phyloP scores from a whole-genome alignment of 2,329 filamentous ascomycete species.

The Hymenoscyphus infarciens region DNA sequence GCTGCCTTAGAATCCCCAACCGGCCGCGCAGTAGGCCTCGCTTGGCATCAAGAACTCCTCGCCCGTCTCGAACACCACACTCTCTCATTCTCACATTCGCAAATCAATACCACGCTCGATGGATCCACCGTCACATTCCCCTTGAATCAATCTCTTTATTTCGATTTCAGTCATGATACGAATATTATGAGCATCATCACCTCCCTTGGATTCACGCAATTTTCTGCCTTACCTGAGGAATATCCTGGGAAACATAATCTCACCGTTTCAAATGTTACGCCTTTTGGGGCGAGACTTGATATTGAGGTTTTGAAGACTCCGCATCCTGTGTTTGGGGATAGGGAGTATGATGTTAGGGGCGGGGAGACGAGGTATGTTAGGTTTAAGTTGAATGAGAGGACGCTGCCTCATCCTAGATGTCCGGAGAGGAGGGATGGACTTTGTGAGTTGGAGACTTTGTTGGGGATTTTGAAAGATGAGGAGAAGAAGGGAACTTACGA shows the following conservation, averaged over 20 bases:
- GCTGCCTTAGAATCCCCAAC: constrained; percentile 23
- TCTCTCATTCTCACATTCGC: constrained; percentile 53
- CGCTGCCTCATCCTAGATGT: constrained; percentile 64
- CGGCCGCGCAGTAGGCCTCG: constrained; percentile 66
- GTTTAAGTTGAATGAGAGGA: constrained; percentile 72
- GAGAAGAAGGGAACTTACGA: constrained; percentile 57
- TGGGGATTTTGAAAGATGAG: constrained; percentile 59
- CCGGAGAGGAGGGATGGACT: constrained; percentile 67
- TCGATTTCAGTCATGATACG: constrained; percentile 77
- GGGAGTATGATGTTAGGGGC: constrained; percentile 43
- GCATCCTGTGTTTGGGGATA: constrained; percentile 54
- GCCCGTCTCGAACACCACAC: constrained; percentile 67
- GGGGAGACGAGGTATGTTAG: constrained; percentile 66
- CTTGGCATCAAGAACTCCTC: constrained; percentile 69
- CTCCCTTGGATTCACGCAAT: constrained; percentile 70
- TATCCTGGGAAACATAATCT: constrained; percentile 59
- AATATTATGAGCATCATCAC: constrained; percentile 68
- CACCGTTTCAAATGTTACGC: constrained; percentile 63
- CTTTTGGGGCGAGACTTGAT: constrained; percentile 69
- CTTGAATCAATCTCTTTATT: constrained; percentile 67
- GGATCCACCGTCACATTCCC: constrained; percentile 67
- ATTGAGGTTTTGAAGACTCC: constrained; percentile 71
- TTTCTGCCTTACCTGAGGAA: constrained; percentile 54
- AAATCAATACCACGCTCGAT: constrained; percentile 69
- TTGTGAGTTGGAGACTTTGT: constrained; percentile 69